Evolutionary conservation across 441 rosid species (phyloP), one percentile per base, ranked within the genome.

Genomic region (Brassica hybrid): DNA sequence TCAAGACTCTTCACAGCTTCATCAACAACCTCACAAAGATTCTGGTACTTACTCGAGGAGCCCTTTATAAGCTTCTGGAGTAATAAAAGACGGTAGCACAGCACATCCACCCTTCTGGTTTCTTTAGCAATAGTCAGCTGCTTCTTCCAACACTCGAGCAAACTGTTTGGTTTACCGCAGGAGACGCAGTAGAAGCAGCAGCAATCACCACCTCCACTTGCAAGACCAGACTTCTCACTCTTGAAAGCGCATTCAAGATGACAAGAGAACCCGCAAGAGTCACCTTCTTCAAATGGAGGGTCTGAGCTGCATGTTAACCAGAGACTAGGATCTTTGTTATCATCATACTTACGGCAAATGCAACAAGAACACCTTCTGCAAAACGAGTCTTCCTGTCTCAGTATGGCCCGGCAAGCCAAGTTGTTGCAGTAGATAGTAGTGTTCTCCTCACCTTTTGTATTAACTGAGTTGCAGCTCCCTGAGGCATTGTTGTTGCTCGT

Each of bases 351-450:
- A 50, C 65, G 86, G 75, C 91, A 88, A 19, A 86, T 85, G 81
- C 88, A 88, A 75, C 91, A 88, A 2, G 91, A 84, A 80, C 91
- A 88, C 76, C 91, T 82, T 76, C 78, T 83, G 82, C 91, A 88
- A 50, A 88, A 88, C 6, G 74, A 32, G 78, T 85, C 83, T 50
- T 57, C 84, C 18, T 38, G 72, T 76, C 74, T 72, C 70, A 86
- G 13, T 67, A 79, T 63, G 18, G 89, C 89, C 61, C 80, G 65
- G 83, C 89, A 88, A 65, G 89, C 89, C 65, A 74, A 80, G 78
- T 88, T 88, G n/a, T 74, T 73, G 76, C 91, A 88, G 69, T 75
- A 80, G 65, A 71, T 45, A 65, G 76, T 60, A 70, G 48, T 38
- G 12, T 38, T 69, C 59, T 63, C 69, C 57, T 79, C 82, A 45